Base-by-base conservation (phyloP, 345 rosid genomes). In the Eucalyptus polyanthemos region DNA sequence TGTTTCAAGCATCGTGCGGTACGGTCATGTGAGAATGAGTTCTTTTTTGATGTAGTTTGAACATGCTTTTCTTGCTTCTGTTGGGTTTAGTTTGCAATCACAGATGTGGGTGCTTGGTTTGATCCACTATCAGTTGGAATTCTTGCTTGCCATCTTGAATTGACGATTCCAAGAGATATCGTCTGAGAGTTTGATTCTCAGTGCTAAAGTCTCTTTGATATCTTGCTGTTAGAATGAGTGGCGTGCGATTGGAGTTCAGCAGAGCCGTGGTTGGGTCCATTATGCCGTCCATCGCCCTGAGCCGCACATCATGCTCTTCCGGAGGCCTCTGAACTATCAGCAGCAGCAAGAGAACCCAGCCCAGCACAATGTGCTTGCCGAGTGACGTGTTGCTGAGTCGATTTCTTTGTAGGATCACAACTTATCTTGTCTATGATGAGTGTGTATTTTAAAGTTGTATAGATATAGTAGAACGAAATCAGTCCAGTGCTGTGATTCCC, bases 221-320 rank as follows among this genome's bases (percentile, higher is more conserved):
- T 49, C 50, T 87, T 27, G 47, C 24, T 87, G 47, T 76, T 50
- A 97, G 99, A 95, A 92, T 22, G 99, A 98, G 83, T 98, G 99
- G 99, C 95, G 99, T 15, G 99, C 97, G 0, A 95, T 97, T 14
- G 99, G 99, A 89, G 99, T 97, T 16, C 99, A 97, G 89, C 99
- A 96, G 93, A 97, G 99, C 92, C 95, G 99, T 10, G 99, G 99
- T 21, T 97, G 99, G 99, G 97, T 96, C 3, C 99, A 96, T 91
- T 97, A 97, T 88, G 98, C 99, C 0, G 91, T 97, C 88, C 99
- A 97, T 89, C 96, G 99, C 29, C 99, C 99, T 14, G 99, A 97
- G 93, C 99, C 98, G 88, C 99, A 98, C 90, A 98, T 97, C 91
- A 97, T 96, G 99, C 99, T 98, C 87, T 98, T 97, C 92, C 94